Evolutionary conservation across 2,329 filamentous ascomycete species (phyloP), one percentile per base, ranked within the genome.

Genomic region (Aspergillus ochraceoroseus): DNA sequence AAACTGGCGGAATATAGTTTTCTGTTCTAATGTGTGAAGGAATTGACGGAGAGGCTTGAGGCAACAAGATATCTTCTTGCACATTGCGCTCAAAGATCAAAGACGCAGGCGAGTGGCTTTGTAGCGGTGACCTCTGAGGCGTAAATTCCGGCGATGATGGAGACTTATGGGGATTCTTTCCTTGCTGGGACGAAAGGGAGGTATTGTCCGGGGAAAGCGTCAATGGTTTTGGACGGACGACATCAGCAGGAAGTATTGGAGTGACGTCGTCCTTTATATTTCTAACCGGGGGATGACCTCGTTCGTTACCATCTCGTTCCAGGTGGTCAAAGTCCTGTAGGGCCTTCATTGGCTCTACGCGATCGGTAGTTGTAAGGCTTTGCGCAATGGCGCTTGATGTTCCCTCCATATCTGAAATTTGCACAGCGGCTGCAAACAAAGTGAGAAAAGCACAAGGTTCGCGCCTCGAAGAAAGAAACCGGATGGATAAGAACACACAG

Each of bases 11-110:
- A 52, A 96, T 95, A 61, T 89, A 79, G 67, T 96, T 89, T 64
- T 96, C 90, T 5, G 87, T 95, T 55, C 89, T 81, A 55, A 96
- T 94, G 59, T 96, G 90, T 5, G 85, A 82, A 2, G 90, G 90
- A 47, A 95, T 92, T n/a, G 87, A 85, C 1, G 86, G 82, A 2
- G 86, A 90, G 46, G 76, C 80, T 45, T 87, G 83, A 27, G 76
- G 70, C n/a, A 79, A 66, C 3, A 76, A 57, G 19, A 77, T 71
- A 56, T 79, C 79, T 57, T 95, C 89, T 65, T 95, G 90, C 15
- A 96, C 90, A 62, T 89, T 87, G 57, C 90, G 85, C 70, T 96
- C 90, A 61, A 96, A 96, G 56, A 96, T 95, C 55, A 76, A 78
- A 13, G 76, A 78, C 0, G 87, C 85, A 9, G 89, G 87, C 13